These are phyloP conservation scores for Xylaria cubensis DNA, from an alignment of 495 filamentous ascomycete species.

Conservation along the genomic window DNA sequence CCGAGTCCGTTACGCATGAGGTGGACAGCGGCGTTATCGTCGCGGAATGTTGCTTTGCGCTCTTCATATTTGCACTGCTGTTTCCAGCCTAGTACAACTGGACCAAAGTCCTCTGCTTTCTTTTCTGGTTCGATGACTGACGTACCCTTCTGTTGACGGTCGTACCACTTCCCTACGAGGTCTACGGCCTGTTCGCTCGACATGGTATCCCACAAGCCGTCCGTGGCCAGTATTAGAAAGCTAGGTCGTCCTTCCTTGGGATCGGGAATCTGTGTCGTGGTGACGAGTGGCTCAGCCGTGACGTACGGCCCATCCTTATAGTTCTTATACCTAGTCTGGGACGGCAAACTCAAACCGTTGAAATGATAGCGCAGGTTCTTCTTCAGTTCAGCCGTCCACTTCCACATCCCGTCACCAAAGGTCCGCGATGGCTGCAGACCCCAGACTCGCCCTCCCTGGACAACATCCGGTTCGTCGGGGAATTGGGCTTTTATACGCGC, in stretches of 20 bases:
- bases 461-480: conserved; percentile 61
- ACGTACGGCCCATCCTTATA: conserved; percentile 67
- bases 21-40: conserved; percentile 69
- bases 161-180: conserved; percentile 63
- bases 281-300: conserved; percentile 69
- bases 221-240: conserved; percentile 69
- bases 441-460: conserved; percentile 62
- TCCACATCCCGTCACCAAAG: conserved; percentile 70
- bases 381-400: conserved; percentile 61
- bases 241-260: conserved; percentile 39
- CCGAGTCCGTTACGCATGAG: conserved; percentile 68
- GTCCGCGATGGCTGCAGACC: conserved; percentile 64
- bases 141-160: conserved; percentile 35
- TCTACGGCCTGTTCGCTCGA: conserved; percentile 65
- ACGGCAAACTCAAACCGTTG: conserved; percentile 49
- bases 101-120: conserved; percentile 25
- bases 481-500: conserved; percentile 60
- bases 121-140: conserved; percentile 28
- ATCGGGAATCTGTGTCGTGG: conserved; percentile 56
- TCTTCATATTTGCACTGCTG: conserved; percentile 36
- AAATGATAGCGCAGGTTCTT: conserved; percentile 51
- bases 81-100: conserved; percentile 34
- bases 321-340: conserved; percentile 44
- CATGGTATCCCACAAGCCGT: conserved; percentile 70
- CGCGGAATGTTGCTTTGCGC: conserved; percentile 47